Conservation (phyloP, 768 basidiomycete species). For the Artomyces pyxidatus region DNA sequence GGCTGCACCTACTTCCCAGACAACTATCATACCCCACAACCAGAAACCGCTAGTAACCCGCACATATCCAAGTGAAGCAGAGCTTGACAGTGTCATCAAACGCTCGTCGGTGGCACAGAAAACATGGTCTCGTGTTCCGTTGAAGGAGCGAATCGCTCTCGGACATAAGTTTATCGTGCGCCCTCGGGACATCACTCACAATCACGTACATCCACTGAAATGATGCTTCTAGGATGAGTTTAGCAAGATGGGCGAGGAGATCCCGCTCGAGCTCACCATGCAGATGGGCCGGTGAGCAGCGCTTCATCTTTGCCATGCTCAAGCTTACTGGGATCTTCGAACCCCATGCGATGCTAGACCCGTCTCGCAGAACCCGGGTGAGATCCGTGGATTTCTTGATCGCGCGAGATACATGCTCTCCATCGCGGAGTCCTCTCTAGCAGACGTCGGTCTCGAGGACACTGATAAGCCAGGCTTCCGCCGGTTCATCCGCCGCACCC, state of each 20-base stretch:
- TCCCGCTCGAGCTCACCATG: conserved; percentile 67
- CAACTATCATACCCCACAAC: conserved; percentile 77
- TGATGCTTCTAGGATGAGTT: conserved; percentile 39
- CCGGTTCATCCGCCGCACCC: conserved; percentile 74
- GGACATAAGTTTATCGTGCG: conserved; percentile 65
- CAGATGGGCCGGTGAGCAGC: conserved; percentile 84
- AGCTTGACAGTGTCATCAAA: conserved; percentile 55
- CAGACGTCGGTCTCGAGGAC: conserved; percentile 64
- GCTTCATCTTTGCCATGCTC: too few species aligned
- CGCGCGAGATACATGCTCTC: conserved; percentile 79
- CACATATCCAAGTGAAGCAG: conserved; percentile 48
- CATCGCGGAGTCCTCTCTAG: conserved; percentile 68
- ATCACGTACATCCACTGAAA: background rate
- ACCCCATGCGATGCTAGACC: conserved; percentile 41
- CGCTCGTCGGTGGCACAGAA: conserved; percentile 62
- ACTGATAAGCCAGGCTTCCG: conserved; percentile 80
- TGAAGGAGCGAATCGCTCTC: conserved; percentile 60
- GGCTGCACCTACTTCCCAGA: conserved; percentile 37
- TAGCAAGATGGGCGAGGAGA: conserved; percentile 44
- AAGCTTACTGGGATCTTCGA: background rate
- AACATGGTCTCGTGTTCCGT: conserved; percentile 52
- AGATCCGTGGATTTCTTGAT: conserved; percentile 73
- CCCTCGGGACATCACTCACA: conserved; percentile 19
- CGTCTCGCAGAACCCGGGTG: conserved; percentile 66
- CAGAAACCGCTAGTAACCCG: conserved; percentile 64